phyloP scores from a whole-genome alignment of 2,329 filamentous ascomycete species.

The Mollisia scopiformis region DNA sequence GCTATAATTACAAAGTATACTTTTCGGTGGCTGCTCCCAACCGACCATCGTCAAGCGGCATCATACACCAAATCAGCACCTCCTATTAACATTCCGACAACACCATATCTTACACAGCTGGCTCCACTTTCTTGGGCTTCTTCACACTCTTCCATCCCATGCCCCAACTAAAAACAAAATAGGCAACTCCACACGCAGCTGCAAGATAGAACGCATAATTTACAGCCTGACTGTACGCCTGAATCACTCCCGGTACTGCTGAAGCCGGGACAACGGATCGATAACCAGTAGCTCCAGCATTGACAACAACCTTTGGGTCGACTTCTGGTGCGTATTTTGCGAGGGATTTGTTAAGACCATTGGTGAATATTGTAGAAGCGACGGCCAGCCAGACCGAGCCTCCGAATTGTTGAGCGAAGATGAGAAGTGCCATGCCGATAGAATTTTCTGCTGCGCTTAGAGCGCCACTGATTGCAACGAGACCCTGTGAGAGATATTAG shows the following conservation, averaged over 20 bases:
- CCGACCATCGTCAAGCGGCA: neutral
- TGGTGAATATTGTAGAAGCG: constrained; percentile 36
- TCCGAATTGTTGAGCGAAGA: constrained; percentile 39
- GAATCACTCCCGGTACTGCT: constrained; percentile 41
- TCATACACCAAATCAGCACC: neutral
- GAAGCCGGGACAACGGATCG: constrained; percentile 34
- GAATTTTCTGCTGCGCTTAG: constrained; percentile 35
- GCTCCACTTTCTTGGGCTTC: constrained; percentile 35
- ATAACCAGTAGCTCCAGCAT: constrained; percentile 45
- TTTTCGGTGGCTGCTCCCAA: no score
- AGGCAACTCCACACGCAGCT: constrained; percentile 34
- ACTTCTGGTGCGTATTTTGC: constrained; percentile 36
- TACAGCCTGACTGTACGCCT: constrained; percentile 44
- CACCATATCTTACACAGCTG: neutral
- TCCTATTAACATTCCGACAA: neutral
- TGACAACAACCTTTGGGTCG: constrained; percentile 38
- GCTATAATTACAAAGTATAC: neutral
- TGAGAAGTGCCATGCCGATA: constrained; percentile 36
- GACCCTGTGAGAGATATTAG: constrained; percentile 14
- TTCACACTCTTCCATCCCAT: constrained; percentile 51
- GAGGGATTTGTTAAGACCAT: constrained; percentile 39
- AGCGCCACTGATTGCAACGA: constrained; percentile 39
- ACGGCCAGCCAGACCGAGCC: constrained; percentile 37
- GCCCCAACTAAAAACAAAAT: constrained; percentile 43
- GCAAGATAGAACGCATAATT: constrained; percentile 45